Evolutionary conservation across 768 basidiomycete genomes (phyloP).

Genomic region (Collybiopsis luxurians): DNA sequence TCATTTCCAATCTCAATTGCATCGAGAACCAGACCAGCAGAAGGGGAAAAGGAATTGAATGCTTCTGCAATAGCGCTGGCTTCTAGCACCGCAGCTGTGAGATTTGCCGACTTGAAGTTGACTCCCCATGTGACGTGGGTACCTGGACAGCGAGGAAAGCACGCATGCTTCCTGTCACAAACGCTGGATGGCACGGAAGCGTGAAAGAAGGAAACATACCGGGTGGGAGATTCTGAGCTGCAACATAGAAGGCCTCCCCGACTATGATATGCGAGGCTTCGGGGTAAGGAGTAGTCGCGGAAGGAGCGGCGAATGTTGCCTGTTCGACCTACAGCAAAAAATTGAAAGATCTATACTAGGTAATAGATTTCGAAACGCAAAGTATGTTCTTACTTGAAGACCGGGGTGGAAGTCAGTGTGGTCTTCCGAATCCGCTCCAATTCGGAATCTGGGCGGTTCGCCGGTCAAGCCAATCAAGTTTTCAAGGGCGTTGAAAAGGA

Average conservation of each 20-base stretch:
- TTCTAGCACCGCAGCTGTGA: conserved; percentile 47
- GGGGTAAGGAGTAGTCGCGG: conserved; percentile 55
- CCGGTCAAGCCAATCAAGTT: conserved; percentile 55
- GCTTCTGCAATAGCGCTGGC: conserved; percentile 46
- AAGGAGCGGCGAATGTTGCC: conserved; percentile 47
- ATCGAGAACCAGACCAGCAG: conserved; percentile 47
- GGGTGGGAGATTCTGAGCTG: conserved; percentile 48
- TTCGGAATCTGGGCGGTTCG: conserved; percentile 53
- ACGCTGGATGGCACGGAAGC: neutral
- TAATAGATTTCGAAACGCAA: too few relatives aligned
- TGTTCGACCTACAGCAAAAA: conserved; percentile 37
- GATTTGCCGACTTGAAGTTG: conserved; percentile 53
- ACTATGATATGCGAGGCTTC: conserved; percentile 60
- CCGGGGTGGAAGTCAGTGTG: conserved; percentile 52
- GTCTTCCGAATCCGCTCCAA: conserved; percentile 57
- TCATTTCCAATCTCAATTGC: conserved; percentile 66
- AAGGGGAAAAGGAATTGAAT: conserved; percentile 39
- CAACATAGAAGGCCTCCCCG: conserved; percentile 53
- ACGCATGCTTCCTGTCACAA: neutral
- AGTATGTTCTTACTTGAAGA: conserved; percentile 34
- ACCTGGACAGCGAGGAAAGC: conserved; percentile 27
- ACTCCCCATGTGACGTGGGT: conserved; percentile 67
- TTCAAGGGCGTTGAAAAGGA: conserved; percentile 57
- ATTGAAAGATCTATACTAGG: neutral
- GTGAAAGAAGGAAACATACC: conserved; percentile 25